phyloP scores from a whole-genome alignment of 2,329 filamentous ascomycete genomes.

The Furcasterigmium sp. region DNA sequence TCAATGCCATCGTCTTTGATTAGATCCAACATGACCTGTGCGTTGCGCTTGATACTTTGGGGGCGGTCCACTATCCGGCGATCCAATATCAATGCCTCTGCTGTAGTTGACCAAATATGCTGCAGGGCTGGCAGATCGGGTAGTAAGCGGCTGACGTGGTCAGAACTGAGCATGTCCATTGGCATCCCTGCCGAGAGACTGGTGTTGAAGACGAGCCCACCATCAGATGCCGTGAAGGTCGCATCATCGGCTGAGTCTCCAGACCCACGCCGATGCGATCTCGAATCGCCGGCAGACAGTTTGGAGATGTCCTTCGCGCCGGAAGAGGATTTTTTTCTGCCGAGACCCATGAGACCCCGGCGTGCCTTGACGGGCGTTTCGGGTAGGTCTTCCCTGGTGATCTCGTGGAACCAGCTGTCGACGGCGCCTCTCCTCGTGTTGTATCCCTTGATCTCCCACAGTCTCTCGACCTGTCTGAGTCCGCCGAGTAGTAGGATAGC shows the following conservation, averaged over 20 bases:
- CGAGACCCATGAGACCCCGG: slow-evolving; percentile 46
- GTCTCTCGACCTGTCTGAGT: slow-evolving; percentile 55
- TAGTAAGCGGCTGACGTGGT: slow-evolving; percentile 45
- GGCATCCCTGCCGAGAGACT: slow-evolving; percentile 58
- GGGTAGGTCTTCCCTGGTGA: slow-evolving; percentile 36
- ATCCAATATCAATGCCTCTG: slow-evolving; percentile 56
- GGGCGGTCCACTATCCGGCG: slow-evolving; percentile 52
- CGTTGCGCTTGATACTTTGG: slow-evolving; percentile 58
- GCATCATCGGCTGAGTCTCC: slow-evolving; percentile 5
- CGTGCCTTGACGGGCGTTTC: slow-evolving; percentile 43
- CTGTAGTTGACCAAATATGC: slow-evolving; percentile 58
- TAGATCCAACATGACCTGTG: slow-evolving; percentile 57
- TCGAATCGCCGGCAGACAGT: slow-evolving; percentile 9
- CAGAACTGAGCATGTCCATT: slow-evolving; percentile 48
- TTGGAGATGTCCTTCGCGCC: slow-evolving; percentile 24
- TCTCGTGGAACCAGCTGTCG: slow-evolving; percentile 52
- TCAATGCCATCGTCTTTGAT: slow-evolving; percentile 56
- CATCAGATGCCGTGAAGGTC: slow-evolving; percentile 2
- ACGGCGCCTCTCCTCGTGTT: slow-evolving; percentile 54
- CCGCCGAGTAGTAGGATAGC: slow-evolving; percentile 57
- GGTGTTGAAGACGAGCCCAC: slow-evolving; percentile 44
- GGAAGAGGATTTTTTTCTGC: slow-evolving; percentile 51
- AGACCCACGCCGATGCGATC: slow-evolving; percentile 1
- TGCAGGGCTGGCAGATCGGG: slow-evolving; percentile 52
- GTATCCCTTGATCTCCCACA: slow-evolving; percentile 65